These are phyloP conservation scores for Elsinoe arachidis DNA, from an alignment of 2,329 filamentous ascomycete species.

Conservation along the genomic window DNA sequence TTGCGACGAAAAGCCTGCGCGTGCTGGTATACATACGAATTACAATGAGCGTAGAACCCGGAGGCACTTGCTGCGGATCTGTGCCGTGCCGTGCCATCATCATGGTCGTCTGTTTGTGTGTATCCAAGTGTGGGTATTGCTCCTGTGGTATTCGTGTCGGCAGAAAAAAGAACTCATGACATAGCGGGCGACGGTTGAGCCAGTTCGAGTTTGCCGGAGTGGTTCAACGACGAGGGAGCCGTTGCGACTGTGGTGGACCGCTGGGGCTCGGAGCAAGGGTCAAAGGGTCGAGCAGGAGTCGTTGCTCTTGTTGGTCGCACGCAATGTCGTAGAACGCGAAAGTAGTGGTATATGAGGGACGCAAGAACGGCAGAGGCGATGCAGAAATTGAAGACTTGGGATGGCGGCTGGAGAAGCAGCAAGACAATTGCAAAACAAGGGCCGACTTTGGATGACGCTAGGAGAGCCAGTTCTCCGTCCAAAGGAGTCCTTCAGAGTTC, in stretches of 20 bases:
- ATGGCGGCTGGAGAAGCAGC: conserved; percentile 4
- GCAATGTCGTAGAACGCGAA: neutral
- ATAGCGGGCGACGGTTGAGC: conserved; percentile 9
- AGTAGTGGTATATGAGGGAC: neutral
- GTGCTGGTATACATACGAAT: conserved; percentile 49
- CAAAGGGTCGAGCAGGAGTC: neutral
- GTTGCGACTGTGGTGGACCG: conserved; percentile 9
- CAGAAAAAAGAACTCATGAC: conserved; percentile 10
- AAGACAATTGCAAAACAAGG: conserved; percentile 12
- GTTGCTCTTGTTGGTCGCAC: neutral
- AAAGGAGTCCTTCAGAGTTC: neutral
- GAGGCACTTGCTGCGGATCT: conserved; percentile 19
- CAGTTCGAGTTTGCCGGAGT: neutral
- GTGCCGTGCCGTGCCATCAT: conserved; percentile 10
- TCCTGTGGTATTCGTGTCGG: conserved; percentile 4
- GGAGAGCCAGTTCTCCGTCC: neutral
- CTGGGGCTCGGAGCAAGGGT: conserved; percentile 2
- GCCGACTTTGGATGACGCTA: conserved; percentile 11
- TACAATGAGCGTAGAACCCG: conserved; percentile 48
- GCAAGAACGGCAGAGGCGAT: neutral
- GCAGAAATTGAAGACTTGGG: neutral
- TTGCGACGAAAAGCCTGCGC: neutral
- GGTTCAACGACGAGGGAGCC: conserved; percentile 4
- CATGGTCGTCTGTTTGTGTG: conserved; percentile 16
- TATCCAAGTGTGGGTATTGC: neutral